Evolutionary conservation across 148 eudicot genomes (phyloP), one percentile per base, ranked within the genome.

Genomic region (Pharnaceum exiguum): DNA sequence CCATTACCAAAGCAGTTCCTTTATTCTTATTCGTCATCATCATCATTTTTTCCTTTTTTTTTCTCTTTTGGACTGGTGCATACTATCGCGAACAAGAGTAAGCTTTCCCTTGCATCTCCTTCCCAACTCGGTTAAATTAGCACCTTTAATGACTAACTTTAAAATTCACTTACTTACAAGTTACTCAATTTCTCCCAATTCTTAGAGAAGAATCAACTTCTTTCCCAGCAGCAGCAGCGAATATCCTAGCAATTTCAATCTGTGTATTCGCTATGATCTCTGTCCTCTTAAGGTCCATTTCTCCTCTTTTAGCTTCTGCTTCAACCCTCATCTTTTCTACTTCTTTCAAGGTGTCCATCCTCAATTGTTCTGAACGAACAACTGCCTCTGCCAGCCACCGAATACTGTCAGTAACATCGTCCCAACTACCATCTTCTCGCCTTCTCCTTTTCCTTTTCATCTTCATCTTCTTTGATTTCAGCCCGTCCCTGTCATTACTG

Each of bases 251-350:
- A 76, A 90, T 90, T 75, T 90, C 86, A 68, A 90, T 61, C 59
- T 90, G 95, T 9, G 97, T 90, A 53, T 82, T 84, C 0, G 97
- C 90, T 55, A 84, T 76, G 27, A 90, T 86, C 82, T 90, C 86
- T 2, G 95, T 90, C 52, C 86, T 66, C 57, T 74, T 86, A 33
- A 90, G 84, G 39, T 90, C 97, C 66, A 83, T 59, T 63, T 90
- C 95, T 0, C 79, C 89, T 63, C 95, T 86, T 67, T 78, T 90
- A 22, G 72, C 79, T 47, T 90, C 97, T 0, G 83, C 86, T 10
- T 90, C 97, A 0, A 75, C 86, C 48, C 97, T 77, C 84, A 86
- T 90, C 63, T 74, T 82, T 82, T 90, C 97, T 16, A 86, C 7
- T 60, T 90, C 97, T 46, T 68, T 78, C 80, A 83, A 76, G 4